Conservation (phyloP, 805 yeast species). For the Nakazawaea holstii region DNA sequence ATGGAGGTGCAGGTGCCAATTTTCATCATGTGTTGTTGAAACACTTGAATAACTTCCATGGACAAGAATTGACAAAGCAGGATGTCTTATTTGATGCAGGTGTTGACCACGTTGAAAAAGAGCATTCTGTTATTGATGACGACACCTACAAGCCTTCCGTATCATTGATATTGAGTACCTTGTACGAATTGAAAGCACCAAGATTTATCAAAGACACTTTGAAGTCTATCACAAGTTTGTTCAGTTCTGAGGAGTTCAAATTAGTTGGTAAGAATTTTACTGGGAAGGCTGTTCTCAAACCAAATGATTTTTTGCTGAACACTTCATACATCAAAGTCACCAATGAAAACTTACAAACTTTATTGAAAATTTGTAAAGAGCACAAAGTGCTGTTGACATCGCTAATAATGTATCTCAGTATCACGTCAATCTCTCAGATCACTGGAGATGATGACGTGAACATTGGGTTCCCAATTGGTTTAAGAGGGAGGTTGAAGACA, state of each 20-base stretch:
- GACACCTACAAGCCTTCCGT: neutral
- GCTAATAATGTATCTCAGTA: neutral
- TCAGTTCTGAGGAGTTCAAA: neutral
- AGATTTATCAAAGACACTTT: neutral
- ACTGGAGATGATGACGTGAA: neutral
- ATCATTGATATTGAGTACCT: neutral
- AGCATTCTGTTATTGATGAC: neutral
- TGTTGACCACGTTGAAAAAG: conserved; percentile 3
- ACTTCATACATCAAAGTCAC: neutral
- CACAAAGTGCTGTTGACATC: conserved; percentile 3
- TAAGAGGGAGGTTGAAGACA: neutral
- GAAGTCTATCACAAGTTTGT: neutral
- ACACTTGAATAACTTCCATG: conserved; percentile 13
- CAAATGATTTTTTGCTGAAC: neutral
- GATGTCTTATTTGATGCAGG: conserved; percentile 5
- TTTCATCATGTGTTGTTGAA: conserved; percentile 24
- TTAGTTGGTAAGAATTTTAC: neutral
- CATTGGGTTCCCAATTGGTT: neutral
- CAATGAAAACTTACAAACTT: neutral
- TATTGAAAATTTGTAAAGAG: neutral
- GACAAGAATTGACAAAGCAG: conserved; percentile 5
- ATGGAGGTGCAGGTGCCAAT: conserved; percentile 27
- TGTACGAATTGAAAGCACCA: conserved; percentile 1
- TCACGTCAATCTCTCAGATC: neutral
- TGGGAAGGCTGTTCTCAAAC: neutral